Conservation (phyloP, 345 rosid species). For the Corymbia maculata region DNA sequence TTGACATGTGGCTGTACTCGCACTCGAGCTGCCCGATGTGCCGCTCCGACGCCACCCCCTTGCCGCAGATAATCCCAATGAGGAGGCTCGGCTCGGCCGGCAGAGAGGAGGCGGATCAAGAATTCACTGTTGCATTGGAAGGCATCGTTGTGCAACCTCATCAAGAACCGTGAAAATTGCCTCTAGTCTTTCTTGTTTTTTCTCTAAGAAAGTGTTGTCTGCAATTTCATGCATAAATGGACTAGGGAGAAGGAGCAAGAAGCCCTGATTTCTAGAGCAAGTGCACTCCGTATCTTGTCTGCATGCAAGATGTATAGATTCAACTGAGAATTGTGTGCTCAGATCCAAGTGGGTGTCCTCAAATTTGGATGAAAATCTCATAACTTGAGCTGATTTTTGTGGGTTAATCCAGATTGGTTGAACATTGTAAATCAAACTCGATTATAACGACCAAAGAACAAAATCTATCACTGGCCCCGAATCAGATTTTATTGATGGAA, state of each 20-base stretch:
- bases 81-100: not conserved
- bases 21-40: conserved; percentile 34
- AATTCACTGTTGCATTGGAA: not conserved
- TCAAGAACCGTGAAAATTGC: not conserved
- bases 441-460: not conserved
- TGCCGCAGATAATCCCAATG: not conserved
- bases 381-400: not conserved
- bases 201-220: not conserved
- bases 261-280: not conserved
- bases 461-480: not conserved
- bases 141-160: not conserved
- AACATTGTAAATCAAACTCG: not conserved
- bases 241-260: not conserved
- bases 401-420: not conserved
- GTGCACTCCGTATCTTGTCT: not conserved
- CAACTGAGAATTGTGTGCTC: not conserved
- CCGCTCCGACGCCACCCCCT: conserved; percentile 26
- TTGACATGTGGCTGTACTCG: conserved; percentile 34
- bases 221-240: not conserved
- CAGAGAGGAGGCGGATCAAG: not conserved
- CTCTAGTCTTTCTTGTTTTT: not conserved
- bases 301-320: not conserved
- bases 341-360: not conserved
- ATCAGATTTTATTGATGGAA: not conserved
- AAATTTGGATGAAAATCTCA: not conserved